Percentiles rank a stretch among this genome's conserved stretches.
Evolutionary conservation across 2,329 filamentous ascomycete genomes (phyloP).

Genomic region (Diplodia corticola): DNA sequence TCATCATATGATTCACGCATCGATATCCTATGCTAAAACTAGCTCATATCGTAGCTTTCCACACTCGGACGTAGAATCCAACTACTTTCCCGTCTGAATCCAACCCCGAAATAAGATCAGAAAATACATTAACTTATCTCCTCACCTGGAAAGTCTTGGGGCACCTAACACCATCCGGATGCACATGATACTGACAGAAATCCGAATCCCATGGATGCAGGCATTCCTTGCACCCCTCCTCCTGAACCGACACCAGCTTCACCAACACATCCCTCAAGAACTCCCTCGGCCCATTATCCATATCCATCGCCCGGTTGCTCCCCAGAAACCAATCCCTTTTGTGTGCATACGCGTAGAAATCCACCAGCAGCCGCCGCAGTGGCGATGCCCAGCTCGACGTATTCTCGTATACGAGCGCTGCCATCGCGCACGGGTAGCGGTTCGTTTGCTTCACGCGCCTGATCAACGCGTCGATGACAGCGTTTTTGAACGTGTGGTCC

Average conservation of each 20-base stretch:
- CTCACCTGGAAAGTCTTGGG: too few relatives aligned
- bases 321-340: background rate
- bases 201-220: background rate
- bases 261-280: background rate
- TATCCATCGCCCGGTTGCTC: background rate
- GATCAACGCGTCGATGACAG: conserved; percentile 27
- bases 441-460: conserved; percentile 2
- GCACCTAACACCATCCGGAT: background rate
- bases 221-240: background rate
- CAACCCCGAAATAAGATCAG: too few relatives aligned
- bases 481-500: conserved; percentile 31
- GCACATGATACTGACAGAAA: background rate
- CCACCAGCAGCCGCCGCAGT: background rate
- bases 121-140: too few relatives aligned
- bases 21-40: too few relatives aligned
- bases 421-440: background rate
- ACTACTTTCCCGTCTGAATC: too few relatives aligned
- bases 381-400: background rate
- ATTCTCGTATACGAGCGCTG: background rate
- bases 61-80: too few relatives aligned
- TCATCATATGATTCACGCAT: too few relatives aligned
- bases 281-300: background rate
- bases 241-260: background rate
- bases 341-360: background rate
- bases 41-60: too few relatives aligned